phyloP scores from a whole-genome alignment of 331 rosid genomes.

The Malus hybrid region DNA sequence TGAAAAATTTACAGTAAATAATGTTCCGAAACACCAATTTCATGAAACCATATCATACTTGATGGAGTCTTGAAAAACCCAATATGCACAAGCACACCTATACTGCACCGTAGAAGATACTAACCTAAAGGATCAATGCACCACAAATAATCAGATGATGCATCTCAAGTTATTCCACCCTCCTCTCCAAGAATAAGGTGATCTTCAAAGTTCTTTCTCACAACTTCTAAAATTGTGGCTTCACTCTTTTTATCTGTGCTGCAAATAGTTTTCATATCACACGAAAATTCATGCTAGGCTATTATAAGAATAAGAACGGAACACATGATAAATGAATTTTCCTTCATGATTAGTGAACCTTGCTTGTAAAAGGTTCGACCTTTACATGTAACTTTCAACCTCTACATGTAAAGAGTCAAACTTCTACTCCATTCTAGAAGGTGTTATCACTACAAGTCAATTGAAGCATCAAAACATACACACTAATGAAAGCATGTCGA shows the following conservation, averaged over 20 bases:
- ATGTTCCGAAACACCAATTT: not conserved
- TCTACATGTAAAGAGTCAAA: not conserved
- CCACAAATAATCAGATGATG: slow-evolving; percentile 92
- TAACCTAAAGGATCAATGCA: slow-evolving; percentile 97
- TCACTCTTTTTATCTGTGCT: slow-evolving; percentile 97
- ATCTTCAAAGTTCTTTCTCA: slow-evolving; percentile 57
- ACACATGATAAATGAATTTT: not conserved
- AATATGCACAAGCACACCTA: not conserved
- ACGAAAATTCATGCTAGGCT: not conserved
- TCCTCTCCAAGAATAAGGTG: slow-evolving; percentile 98
- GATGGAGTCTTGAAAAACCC: not conserved
- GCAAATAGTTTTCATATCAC: slow-evolving; percentile 14
- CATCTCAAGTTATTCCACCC: slow-evolving; percentile 88
- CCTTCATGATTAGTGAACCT: too few species aligned
- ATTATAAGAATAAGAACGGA: not conserved
- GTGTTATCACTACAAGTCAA: not conserved
- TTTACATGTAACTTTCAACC: not conserved
- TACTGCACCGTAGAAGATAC: slow-evolving; percentile 5
- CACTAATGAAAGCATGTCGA: slow-evolving; percentile 12
- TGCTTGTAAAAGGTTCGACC: not conserved
- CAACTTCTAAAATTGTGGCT: slow-evolving; percentile 69
- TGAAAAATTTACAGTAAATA: not conserved
- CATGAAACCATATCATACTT: not conserved
- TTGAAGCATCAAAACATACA: slow-evolving; percentile 13
- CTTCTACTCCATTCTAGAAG: not conserved